Base-by-base conservation (phyloP, 768 basidiomycete species). In the Cubamyces lactineus region DNA sequence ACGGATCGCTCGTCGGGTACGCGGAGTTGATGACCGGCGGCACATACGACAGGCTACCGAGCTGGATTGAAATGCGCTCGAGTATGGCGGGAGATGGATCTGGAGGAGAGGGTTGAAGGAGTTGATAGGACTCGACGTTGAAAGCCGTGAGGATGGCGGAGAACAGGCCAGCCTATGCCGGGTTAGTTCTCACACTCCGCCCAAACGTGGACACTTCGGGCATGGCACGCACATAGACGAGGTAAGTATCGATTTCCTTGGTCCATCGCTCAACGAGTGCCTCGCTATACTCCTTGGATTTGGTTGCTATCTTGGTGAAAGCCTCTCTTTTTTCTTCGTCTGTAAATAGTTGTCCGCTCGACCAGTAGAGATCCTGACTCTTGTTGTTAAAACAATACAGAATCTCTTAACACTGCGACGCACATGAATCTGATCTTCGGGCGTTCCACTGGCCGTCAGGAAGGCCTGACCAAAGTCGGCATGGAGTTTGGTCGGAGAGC, bases 281-380 rank as follows among this genome's bases (percentile, higher is more conserved):
- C n/a, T 61, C 53, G n/a, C 53, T 54, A 15, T 61, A 55, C 19
- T 19, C 42, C 46, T 55, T 42, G 5, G 49, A 53, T 2, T 28
- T 47, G 6, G 15, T 38, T 3, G 59, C 39, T 3, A 21, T 47
- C 16, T 54, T 40, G 9, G 42, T 26, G 46, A 46, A 54, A 12
- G 59, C 59, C 17, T 42, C n/a, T 11, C 30, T 16, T 8, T 45
- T 45, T 85, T 86, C 72, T 75, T 86, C 53, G 0, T 46, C 42
- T 3, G 60, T 61, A 19, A 50, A 59, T 30, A 49, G 26, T 1
- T 2, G 17, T 2, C 53, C 19, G 51, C 41, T 30, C 21, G 11
- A 46, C 9, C 9, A 11, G 45, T 21, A 23, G 12, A 46, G 21
- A 21, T 24, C 45, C 45, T 46, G 45, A 23, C 12, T 11, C 45